These are phyloP conservation scores for Cladosporium sp. DNA, from an alignment of 2,329 filamentous ascomycete species.

Conservation along the genomic window DNA sequence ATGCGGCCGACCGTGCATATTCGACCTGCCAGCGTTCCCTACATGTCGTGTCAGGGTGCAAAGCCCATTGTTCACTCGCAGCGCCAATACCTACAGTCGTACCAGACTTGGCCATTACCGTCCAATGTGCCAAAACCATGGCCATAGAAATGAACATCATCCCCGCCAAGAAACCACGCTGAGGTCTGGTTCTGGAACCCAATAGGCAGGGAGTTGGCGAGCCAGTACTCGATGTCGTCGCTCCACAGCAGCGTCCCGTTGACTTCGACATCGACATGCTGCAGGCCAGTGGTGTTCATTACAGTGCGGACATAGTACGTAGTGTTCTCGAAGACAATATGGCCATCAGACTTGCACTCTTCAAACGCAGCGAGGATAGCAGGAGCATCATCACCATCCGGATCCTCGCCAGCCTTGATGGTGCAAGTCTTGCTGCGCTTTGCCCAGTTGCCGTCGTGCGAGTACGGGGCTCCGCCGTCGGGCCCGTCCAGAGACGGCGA, in stretches of 20 bases:
- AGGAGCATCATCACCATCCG: constrained; percentile 43
- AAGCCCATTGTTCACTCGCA: background rate
- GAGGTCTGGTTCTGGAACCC: constrained; percentile 54
- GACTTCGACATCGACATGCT: constrained; percentile 46
- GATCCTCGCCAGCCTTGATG: constrained; percentile 17
- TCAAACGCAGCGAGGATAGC: constrained; percentile 49
- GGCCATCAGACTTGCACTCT: constrained; percentile 47
- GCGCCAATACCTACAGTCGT: constrained; percentile 36
- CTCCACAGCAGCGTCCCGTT: constrained; percentile 43
- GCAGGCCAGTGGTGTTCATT: constrained; percentile 46
- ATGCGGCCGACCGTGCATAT: constrained; percentile 45
- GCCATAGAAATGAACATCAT: constrained; percentile 47
- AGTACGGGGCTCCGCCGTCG: constrained; percentile 20
- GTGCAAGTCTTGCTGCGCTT: constrained; percentile 20
- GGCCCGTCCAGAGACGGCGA: constrained; percentile 15
- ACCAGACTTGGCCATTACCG: constrained; percentile 59
- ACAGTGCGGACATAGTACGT: constrained; percentile 47
- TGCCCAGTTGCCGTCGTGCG: constrained; percentile 21
- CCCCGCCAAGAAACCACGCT: constrained; percentile 52
- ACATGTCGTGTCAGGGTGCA: constrained; percentile 28
- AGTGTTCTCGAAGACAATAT: constrained; percentile 47
- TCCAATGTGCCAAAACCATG: constrained; percentile 51
- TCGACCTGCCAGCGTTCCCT: constrained; percentile 18
- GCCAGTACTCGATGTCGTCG: constrained; percentile 48
- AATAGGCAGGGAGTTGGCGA: constrained; percentile 46